These are phyloP conservation scores for Sphagnum fallax DNA, from an alignment of 228 moss, liverwort and hornwort genomes.

Conservation along the genomic window DNA sequence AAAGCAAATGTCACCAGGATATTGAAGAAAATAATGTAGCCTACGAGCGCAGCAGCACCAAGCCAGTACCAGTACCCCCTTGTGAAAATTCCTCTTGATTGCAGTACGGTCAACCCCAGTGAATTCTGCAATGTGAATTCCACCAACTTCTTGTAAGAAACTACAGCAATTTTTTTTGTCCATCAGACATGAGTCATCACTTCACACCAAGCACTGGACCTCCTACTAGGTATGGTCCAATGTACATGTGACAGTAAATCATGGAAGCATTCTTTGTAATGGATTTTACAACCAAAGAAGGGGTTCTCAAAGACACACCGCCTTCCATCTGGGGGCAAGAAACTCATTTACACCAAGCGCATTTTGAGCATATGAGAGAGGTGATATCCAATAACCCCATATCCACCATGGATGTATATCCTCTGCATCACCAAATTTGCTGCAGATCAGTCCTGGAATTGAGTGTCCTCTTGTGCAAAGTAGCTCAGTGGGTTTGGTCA, in stretches of 20 bases:
- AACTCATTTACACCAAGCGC: conserved; percentile 90
- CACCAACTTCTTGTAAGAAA: not conserved
- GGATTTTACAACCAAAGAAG: no score
- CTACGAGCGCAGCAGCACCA: conserved; percentile 47
- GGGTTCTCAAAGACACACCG: conserved; percentile 19
- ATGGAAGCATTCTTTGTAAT: no score
- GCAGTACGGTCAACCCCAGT: conserved; percentile 48
- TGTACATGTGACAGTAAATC: no score
- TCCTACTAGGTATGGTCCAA: no score
- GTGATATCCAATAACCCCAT: conserved; percentile 97
- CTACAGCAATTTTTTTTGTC: no score
- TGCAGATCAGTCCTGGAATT: not conserved
- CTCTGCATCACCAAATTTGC: conserved; percentile 21
- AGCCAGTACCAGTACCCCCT: conserved; percentile 82
- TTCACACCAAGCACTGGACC: no score
- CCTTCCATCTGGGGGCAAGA: conserved; percentile 78
- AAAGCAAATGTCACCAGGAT: conserved; percentile 51
- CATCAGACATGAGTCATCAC: no score
- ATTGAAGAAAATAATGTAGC: conserved; percentile 61
- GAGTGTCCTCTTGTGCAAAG: no score
- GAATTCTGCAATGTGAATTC: conserved; percentile 4
- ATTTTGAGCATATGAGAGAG: conserved; percentile 92
- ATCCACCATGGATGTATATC: conserved; percentile 93
- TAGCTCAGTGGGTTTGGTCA: no score
- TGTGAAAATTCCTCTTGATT: conserved; percentile 59